Percentiles rank a stretch among this genome's conserved stretches.
Conservation (phyloP, 2,329 filamentous ascomycete species). For the Leptographium procerum region DNA sequence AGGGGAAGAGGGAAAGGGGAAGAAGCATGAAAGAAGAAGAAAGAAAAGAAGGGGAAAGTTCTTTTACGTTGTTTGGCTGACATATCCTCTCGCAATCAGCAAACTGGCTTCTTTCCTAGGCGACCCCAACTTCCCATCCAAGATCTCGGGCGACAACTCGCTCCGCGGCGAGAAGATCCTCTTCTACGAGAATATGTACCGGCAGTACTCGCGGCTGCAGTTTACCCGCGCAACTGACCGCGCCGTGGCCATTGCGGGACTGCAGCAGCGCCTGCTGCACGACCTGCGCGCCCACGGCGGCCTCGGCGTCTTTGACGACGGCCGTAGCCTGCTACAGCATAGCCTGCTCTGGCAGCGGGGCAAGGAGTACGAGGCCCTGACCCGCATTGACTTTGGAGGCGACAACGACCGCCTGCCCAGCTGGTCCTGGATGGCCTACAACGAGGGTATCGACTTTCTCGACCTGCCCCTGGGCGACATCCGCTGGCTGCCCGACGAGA, state of each 20-base stretch:
- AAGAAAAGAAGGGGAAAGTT: too few species aligned
- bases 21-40: too few species aligned
- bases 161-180: slow-evolving; percentile 13
- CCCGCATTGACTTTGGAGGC: background rate
- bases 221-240: slow-evolving; percentile 17
- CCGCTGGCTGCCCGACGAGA: background rate
- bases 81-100: background rate
- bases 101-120: slow-evolving; percentile 15
- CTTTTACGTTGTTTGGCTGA: too few species aligned
- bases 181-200: slow-evolving; percentile 16
- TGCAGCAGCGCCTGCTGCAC: slow-evolving; percentile 18
- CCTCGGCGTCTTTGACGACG: slow-evolving; percentile 20
- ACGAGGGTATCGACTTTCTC: slow-evolving; percentile 20
- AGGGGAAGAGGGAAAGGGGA: background rate
- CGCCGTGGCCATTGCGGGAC: slow-evolving; percentile 20
- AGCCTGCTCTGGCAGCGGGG: slow-evolving; percentile 21
- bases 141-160: slow-evolving; percentile 2
- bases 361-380: background rate
- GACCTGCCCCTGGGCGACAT: slow-evolving; percentile 11
- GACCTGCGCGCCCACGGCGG: slow-evolving; percentile 16
- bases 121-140: slow-evolving; percentile 18
- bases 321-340: slow-evolving; percentile 12
- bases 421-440: slow-evolving; percentile 26
- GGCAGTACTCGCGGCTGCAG: slow-evolving; percentile 19
- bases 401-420: slow-evolving; percentile 12